phyloP scores from a whole-genome alignment of 2,329 filamentous ascomycete species.

The Pezicula carpinea region DNA sequence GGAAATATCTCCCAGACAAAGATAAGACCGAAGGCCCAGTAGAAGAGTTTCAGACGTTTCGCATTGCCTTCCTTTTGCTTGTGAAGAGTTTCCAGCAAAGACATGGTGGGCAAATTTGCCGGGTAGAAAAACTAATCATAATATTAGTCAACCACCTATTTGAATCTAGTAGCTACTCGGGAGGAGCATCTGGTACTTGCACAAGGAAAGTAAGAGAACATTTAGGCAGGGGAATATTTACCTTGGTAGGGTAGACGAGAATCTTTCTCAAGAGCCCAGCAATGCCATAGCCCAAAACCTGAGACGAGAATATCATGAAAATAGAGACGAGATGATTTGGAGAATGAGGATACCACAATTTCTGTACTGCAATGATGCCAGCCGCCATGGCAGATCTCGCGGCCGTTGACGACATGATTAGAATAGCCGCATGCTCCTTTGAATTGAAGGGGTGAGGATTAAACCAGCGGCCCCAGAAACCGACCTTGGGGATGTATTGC shows the following conservation, averaged over 20 bases:
- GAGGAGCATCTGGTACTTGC: too few relatives aligned
- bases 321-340: constrained; percentile 54
- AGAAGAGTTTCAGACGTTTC: constrained; percentile 27
- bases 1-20: constrained; percentile 49
- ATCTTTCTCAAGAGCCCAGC: constrained; percentile 54
- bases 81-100: constrained; percentile 34
- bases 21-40: constrained; percentile 31
- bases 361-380: constrained; percentile 66
- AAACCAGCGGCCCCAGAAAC: constrained; percentile 40
- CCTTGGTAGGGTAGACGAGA: constrained; percentile 40
- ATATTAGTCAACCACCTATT: constrained; percentile 25
- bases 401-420: constrained; percentile 48
- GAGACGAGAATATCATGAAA: constrained; percentile 53
- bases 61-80: constrained; percentile 27
- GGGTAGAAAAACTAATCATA: constrained; percentile 41
- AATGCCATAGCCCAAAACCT: constrained; percentile 58
- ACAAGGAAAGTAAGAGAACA: too few relatives aligned
- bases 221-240: too few relatives aligned
- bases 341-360: constrained; percentile 70
- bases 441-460: constrained; percentile 64
- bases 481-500: constrained; percentile 30
- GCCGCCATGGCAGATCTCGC: constrained; percentile 67
- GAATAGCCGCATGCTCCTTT: constrained; percentile 62
- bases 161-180: constrained; percentile 32
- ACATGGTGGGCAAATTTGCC: constrained; percentile 30